Evolutionary conservation across 202 grass and related monocot species (phyloP), one percentile per base, ranked within the genome.

Genomic region (Setaria viridis): DNA sequence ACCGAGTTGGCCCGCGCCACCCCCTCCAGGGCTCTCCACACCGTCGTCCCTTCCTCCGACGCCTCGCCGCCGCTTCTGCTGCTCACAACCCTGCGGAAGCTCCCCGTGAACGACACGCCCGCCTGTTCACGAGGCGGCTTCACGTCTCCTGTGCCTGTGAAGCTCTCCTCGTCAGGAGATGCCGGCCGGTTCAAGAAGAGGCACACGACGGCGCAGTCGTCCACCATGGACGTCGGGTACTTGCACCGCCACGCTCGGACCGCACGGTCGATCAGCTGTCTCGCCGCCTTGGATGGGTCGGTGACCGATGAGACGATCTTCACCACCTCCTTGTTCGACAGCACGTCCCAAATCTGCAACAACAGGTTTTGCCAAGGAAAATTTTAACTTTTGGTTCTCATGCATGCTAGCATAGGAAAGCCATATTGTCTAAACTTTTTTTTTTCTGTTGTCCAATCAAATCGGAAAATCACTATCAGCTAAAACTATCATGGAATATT

Each of bases 191-290:
- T 92, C 14, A 95, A 32, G 88, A 88, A 92, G 70, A 98, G 85
- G 84, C 96, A 98, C 42, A 98, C 60, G 1, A 55, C 91, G 5
- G 93, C 88, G 34, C 96, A 98, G 45, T 95, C 95, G n/a, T 98
- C 95, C 0, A 98, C 87, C 89, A 94, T 95, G 41, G 89, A 95
- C 9, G 89, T 92, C 14, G 93, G 91, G 78, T 89, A 92, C 72
- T 95, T 92, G 62, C 54, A 81, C n/a, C 90, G 85, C 95, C 95
- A 98, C 5, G 75, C 82, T 1, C 76, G 80, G 43, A 95, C 90
- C 1, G 91, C 95, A 11, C 75, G 66, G 3, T 92, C 75, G 1
- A 95, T 89, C 6, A 98, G 49, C 19, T 79, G 88, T 79, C 82
- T 95, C 0, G 93, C 89, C 0, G 90, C 93, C 43, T 92, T 89